Base-by-base conservation (phyloP, 2,329 filamentous ascomycete species). In the Magnaporthiopsis poae region DNA sequence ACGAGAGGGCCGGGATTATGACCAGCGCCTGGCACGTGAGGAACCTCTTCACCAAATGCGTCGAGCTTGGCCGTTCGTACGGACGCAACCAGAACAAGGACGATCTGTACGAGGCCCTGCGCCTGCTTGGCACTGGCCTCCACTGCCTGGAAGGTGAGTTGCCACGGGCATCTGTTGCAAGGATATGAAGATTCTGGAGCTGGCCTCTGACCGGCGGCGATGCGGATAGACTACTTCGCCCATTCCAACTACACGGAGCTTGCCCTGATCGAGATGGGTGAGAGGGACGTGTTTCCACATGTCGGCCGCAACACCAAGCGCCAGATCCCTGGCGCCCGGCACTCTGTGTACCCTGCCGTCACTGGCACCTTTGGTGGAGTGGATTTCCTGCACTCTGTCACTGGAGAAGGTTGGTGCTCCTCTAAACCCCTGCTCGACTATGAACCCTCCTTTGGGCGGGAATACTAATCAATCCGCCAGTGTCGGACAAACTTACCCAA, bases 311-410 rank as follows among this genome's bases (percentile, higher is more conserved):
- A 85, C 71, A 92, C 92, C n/a, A 80, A 81, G 73, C 80, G 96
- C 35, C 80, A 86, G 62, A 82, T 97, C 35, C 80, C 84, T 46
- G 92, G 90, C 61, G 88, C 85, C 67, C 82, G 82, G 29, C 74
- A 81, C 46, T 74, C 82, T 5, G 90, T 96, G 68, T 96, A 90
- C 72, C 93, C 93, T 8, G 80, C 94, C 68, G 84, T 96, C 61
- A 97, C 93, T 1, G 93, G 94, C 68, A 97, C 93, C 8, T 97
- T 97, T 77, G 93, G 93, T 69, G 93, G 93, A 69, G 93, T 96
- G 18, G 94, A 97, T 74, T 97, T 97, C 79, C 80, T 96, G 68
- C 92, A 96, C 79, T 95, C 90, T 0, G 92, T 96, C 36, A 90
- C 85, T 62, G 86, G 86, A 67, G 86, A 88, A 79, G 80, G 83